phyloP scores from a whole-genome alignment of 345 rosid genomes.

The Atalantia buxifolia region DNA sequence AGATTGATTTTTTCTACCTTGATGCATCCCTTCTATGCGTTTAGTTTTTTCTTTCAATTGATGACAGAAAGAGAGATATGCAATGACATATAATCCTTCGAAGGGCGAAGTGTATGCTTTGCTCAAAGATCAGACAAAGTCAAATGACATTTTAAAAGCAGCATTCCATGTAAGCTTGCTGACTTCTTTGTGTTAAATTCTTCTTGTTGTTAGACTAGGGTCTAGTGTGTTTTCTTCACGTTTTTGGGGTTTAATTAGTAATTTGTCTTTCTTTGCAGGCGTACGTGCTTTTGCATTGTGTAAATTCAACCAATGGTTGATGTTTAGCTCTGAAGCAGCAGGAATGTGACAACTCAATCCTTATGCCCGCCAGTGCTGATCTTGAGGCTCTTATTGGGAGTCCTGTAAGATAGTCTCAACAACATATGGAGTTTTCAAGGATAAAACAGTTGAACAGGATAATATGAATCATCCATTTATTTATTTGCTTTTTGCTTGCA shows the following conservation, averaged over 20 bases:
- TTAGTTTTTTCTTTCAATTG: slow-evolving; percentile 15
- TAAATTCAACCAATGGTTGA: slow-evolving; percentile 41
- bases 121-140: slow-evolving; percentile 81
- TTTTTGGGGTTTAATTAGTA: not conserved
- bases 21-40: not conserved
- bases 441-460: slow-evolving; percentile 78
- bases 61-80: slow-evolving; percentile 80
- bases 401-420: slow-evolving; percentile 81
- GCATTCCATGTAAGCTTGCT: slow-evolving; percentile 75
- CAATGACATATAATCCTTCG: slow-evolving; percentile 77
- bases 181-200: not conserved
- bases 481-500: not conserved
- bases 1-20: not conserved
- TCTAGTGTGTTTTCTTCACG: not conserved
- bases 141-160: slow-evolving; percentile 89
- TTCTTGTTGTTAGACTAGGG: not conserved
- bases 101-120: slow-evolving; percentile 88
- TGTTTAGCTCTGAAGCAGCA: slow-evolving; percentile 28
- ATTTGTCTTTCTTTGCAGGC: slow-evolving; percentile 55
- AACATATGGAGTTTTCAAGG: slow-evolving; percentile 65
- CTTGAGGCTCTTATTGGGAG: slow-evolving; percentile 68
- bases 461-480: slow-evolving; percentile 7
- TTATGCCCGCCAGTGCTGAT: slow-evolving; percentile 30
- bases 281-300: slow-evolving; percentile 82
- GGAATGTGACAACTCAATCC: slow-evolving; percentile 25